These are phyloP conservation scores for Hypomontagnella submonticulosa DNA, from an alignment of 495 filamentous ascomycete genomes.

Conservation along the genomic window DNA sequence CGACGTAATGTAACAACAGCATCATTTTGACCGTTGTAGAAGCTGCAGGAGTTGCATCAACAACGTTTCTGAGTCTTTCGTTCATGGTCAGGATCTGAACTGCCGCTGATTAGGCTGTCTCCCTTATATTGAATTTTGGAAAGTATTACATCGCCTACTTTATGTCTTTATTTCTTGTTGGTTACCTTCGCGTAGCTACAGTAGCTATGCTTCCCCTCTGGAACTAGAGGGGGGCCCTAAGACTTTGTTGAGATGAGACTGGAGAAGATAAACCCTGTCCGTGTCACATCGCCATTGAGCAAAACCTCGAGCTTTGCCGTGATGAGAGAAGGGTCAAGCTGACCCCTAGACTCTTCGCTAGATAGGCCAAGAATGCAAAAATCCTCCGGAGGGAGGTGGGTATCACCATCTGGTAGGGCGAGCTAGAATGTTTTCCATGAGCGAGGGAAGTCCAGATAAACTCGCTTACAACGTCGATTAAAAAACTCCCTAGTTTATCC, in stretches of 20 bases:
- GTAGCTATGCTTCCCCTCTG: neutral
- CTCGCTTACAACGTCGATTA: constrained; percentile 6
- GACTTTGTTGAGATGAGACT: constrained; percentile 17
- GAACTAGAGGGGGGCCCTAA: neutral
- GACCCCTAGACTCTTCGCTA: constrained; percentile 12
- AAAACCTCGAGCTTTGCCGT: constrained; percentile 12
- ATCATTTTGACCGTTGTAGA: neutral
- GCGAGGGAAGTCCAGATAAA: neutral
- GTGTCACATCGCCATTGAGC: constrained; percentile 22
- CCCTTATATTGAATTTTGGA: constrained; percentile 2
- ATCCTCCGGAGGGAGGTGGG: constrained; percentile 36
- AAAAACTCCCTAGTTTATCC: constrained; percentile 11
- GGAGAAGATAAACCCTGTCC: constrained; percentile 14
- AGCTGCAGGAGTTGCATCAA: neutral
- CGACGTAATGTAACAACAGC: neutral
- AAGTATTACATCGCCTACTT: constrained; percentile 5
- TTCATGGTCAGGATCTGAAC: neutral
- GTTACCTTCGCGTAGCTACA: constrained; percentile 9
- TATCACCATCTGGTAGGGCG: constrained; percentile 14
- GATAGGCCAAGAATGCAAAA: constrained; percentile 11
- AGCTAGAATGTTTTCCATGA: constrained; percentile 20
- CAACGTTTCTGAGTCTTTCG: neutral
- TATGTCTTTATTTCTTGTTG: neutral
- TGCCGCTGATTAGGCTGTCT: constrained; percentile 16
- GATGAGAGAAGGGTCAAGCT: constrained; percentile 18